Evolutionary conservation across 2,329 filamentous ascomycete genomes (phyloP).

Genomic region (Cyclaneusma minus): DNA sequence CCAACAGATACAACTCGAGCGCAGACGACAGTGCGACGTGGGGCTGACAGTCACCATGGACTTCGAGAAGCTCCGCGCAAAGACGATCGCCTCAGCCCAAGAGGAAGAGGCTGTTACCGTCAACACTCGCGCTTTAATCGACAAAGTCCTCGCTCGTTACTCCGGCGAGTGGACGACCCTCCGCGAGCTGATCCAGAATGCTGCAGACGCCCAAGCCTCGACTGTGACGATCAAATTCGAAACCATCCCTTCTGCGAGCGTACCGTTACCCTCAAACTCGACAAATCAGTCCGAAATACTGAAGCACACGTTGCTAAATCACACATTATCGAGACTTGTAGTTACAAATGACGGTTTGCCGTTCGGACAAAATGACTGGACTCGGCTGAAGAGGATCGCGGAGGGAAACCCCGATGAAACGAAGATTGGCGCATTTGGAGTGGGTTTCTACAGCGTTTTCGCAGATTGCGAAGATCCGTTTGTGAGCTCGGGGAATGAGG

Average conservation of each 20-base stretch:
- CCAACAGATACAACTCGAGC: too few species aligned
- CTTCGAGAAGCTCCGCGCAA: constrained; percentile 64
- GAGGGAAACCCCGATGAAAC: constrained; percentile 98
- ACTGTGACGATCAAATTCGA: constrained; percentile 88
- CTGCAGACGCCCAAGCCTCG: constrained; percentile 87
- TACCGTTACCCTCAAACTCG: constrained; percentile 50
- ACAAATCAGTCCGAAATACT: constrained; percentile 56
- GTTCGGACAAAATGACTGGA: constrained; percentile 87
- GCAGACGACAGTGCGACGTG: background rate
- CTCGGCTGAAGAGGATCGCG: constrained; percentile 86
- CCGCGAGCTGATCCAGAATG: constrained; percentile 92
- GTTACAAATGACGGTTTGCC: constrained; percentile 85
- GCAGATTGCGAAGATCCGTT: constrained; percentile 97
- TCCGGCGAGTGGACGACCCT: constrained; percentile 88
- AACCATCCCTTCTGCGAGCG: constrained; percentile 65
- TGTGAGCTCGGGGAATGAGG: constrained; percentile 78
- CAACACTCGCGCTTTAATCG: constrained; percentile 89
- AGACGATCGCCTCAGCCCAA: constrained; percentile 70
- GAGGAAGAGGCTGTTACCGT: constrained; percentile 97
- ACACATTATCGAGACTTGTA: constrained; percentile 74
- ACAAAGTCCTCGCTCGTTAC: constrained; percentile 92
- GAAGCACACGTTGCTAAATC: constrained; percentile 70
- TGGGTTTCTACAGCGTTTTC: constrained; percentile 97
- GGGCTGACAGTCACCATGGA: constrained; percentile 35
- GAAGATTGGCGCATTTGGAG: constrained; percentile 96